Conservation (phyloP, 768 basidiomycete genomes). For the Termitomyces sp. region DNA sequence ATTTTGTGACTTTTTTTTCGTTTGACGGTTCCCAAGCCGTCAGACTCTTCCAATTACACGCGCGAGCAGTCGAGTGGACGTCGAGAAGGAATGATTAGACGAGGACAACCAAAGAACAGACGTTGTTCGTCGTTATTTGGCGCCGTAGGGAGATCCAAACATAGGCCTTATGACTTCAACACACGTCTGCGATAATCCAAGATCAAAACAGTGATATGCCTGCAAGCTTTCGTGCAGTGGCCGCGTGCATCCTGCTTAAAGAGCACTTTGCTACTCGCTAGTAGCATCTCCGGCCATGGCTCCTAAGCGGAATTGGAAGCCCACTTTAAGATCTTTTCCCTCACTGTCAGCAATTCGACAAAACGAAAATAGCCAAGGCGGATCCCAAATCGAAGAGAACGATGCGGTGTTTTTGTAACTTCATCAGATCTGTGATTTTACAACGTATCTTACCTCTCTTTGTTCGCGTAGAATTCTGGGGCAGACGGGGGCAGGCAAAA, state of each 20-base stretch:
- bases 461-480: slow-evolving; percentile 6
- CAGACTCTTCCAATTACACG: neutral
- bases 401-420: slow-evolving; percentile 7
- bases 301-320: neutral
- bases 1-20: neutral
- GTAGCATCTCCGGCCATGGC: neutral
- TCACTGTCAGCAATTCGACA: neutral
- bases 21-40: neutral
- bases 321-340: neutral
- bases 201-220: neutral
- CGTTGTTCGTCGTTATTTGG: slow-evolving; percentile 1
- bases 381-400: neutral
- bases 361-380: neutral
- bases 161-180: neutral
- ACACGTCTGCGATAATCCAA: neutral
- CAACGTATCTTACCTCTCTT: neutral
- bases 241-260: slow-evolving; percentile 2
- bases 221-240: slow-evolving; percentile 1
- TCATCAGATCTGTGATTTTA: neutral
- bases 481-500: slow-evolving; percentile 13
- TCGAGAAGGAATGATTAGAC: neutral
- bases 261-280: neutral
- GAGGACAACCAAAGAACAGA: neutral
- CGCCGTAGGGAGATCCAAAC: neutral
- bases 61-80: neutral